A percentile compares a stretch with the other conserved stretches of the same genome.
These are phyloP conservation scores for Solanum chiquidenum DNA, from an alignment of 257 asterid genomes.

Conservation along the genomic window DNA sequence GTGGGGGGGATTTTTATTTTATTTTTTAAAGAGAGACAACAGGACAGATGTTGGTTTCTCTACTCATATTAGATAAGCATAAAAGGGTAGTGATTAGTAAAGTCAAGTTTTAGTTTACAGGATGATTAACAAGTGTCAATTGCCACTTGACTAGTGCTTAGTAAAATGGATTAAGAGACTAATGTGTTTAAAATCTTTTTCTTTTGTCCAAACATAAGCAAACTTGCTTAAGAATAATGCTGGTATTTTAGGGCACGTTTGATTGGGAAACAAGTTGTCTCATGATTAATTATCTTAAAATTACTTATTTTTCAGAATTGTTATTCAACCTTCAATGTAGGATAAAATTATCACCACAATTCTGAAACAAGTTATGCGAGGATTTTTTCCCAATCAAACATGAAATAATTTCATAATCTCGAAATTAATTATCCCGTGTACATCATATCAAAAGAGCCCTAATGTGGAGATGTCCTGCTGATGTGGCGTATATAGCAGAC, in stretches of 20 bases:
- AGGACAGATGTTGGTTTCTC: background rate
- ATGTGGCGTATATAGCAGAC: background rate
- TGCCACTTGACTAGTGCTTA: slow-evolving; percentile 9
- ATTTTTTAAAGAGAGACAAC: too few species aligned
- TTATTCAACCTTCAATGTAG: too few species aligned
- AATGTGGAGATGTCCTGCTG: background rate
- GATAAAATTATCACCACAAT: too few species aligned
- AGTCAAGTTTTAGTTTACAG: background rate
- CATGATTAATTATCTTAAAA: too few species aligned
- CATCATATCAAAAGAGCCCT: too few species aligned
- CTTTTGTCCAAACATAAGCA: background rate
- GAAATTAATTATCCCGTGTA: too few species aligned
- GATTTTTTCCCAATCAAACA: background rate
- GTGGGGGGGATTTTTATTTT: background rate
- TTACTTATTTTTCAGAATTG: too few species aligned
- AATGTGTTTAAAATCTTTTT: background rate
- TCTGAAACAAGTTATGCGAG: background rate
- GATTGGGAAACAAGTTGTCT: too few species aligned
- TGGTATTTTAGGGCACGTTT: background rate
- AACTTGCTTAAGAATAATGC: background rate
- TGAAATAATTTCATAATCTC: background rate
- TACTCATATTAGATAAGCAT: background rate
- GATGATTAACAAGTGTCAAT: slow-evolving; percentile 14
- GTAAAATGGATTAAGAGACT: background rate
- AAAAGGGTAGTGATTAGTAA: background rate